Evolutionary conservation across 768 basidiomycete species (phyloP), one percentile per base, ranked within the genome.

Genomic region (Galerina sulciceps): DNA sequence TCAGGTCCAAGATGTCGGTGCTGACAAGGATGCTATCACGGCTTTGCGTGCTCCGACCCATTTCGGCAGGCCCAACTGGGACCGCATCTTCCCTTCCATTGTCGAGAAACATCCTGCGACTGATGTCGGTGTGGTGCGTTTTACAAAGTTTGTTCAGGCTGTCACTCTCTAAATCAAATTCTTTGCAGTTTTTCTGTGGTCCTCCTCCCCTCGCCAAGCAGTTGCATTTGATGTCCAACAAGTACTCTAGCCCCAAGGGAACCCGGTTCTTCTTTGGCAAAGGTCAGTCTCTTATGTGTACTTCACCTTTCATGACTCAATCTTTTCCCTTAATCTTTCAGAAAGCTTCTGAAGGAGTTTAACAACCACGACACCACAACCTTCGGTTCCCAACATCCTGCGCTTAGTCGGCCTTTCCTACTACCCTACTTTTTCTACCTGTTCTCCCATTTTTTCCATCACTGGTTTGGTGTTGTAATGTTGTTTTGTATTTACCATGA

Each of bases 191-290:
- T 80, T 96, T 93, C 83, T 96, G 94, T 67, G 94, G 94, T 13
- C 93, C 94, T 2, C 62, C 87, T 0, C 82, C 80, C 10, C 73
- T 95, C 44, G 91, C 90, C 23, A 85, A 74, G 68, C 79, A 81
- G 64, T 79, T 97, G 17, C 93, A 95, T 70, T 71, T 79, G 53
- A 88, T 88, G 86, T 86, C 80, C 61, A 96, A 95, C 81, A 91
- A 91, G 74, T 93, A 91, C 74, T 94, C 93, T 15, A 80, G 81
- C 40, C 85, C 90, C 14, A 82, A 84, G 35, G 85, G 86, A n/a
- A 90, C 91, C 1, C 78, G 89, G 54, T 96, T 96, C 84, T 91
- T 91, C 82, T 96, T 89, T 61, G 92, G 93, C 44, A 96, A 96
- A 73, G 94, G 90, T 89, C 61, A 37, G 85, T 71, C 35, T 56